Conservation (phyloP, 2,329 filamentous ascomycete genomes). For the Ophiostoma sp. region DNA sequence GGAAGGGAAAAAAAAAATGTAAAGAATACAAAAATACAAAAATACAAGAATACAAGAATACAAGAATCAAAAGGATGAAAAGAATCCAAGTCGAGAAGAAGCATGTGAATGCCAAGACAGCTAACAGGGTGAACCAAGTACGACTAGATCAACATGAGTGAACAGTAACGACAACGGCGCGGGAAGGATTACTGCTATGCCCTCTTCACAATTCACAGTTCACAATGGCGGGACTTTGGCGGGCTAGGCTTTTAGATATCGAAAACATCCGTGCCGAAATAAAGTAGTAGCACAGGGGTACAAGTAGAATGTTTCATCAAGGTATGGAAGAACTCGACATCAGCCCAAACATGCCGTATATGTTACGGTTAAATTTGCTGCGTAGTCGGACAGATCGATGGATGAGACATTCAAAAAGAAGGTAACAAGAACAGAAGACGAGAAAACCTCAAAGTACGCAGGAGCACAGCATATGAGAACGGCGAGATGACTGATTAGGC, state of each 20-base stretch:
- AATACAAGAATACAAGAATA: background rate
- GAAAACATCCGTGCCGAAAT: background rate
- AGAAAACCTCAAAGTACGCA: no score
- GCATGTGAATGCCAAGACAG: background rate
- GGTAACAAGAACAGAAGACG: background rate
- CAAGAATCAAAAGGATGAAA: background rate
- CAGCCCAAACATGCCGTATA: constrained; percentile 3
- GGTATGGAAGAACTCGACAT: background rate
- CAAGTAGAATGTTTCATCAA: background rate
- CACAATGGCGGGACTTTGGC: background rate
- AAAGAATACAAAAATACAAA: background rate
- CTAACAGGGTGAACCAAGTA: background rate
- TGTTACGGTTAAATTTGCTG: background rate
- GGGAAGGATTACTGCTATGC: constrained; percentile 1
- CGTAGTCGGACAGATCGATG: background rate
- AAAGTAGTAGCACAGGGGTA: background rate
- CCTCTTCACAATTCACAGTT: background rate
- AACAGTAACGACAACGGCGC: background rate
- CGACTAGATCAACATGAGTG: background rate
- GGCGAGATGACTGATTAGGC: no score
- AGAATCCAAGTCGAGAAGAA: background rate
- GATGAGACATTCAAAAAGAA: background rate
- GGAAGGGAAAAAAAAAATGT: no score
- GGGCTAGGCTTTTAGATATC: background rate
- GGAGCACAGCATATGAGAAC: no score